These are phyloP conservation scores for Sporothrix pseudoabietina DNA, from an alignment of 2,329 filamentous ascomycete genomes.

Conservation along the genomic window DNA sequence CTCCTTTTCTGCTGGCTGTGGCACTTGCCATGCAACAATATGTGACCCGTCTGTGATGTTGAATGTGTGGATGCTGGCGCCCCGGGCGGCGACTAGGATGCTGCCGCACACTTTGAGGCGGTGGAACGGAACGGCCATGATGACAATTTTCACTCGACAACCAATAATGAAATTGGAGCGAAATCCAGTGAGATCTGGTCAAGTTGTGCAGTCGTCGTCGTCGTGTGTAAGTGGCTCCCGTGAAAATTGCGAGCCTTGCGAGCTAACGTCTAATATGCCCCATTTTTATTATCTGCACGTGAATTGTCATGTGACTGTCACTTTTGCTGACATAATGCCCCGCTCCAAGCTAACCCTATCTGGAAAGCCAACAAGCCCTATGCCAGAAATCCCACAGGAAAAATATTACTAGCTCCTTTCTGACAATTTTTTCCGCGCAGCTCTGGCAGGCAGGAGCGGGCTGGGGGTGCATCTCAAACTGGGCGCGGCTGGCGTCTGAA, in stretches of 20 bases:
- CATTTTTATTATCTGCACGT: background rate
- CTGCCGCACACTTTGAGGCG: conserved; percentile 57
- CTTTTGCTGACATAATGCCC: background rate
- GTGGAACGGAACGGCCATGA: conserved; percentile 60
- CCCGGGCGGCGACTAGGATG: conserved; percentile 72
- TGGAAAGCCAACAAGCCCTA: conserved; percentile 8
- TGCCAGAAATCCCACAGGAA: conserved; percentile 18
- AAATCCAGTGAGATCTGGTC: background rate
- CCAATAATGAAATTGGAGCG: background rate
- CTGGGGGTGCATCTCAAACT: background rate
- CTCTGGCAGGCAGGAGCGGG: background rate
- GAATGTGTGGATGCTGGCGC: conserved; percentile 70
- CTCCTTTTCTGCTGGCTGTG: conserved; percentile 37
- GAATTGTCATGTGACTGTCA: background rate
- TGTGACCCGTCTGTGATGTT: conserved; percentile 58
- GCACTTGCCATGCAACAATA: conserved; percentile 64
- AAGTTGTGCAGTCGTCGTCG: conserved; percentile 2
- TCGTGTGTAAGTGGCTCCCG: conserved; percentile 11
- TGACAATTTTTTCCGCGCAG: conserved; percentile 6
- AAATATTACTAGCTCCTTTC: conserved; percentile 20
- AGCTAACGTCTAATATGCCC: background rate
- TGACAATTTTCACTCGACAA: background rate
- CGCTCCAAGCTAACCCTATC: background rate
- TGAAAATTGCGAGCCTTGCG: conserved; percentile 22
- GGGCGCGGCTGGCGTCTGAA: conserved; percentile 1